phyloP scores from a whole-genome alignment of 2,329 filamentous ascomycete species.

The Arachnomyces sp. region DNA sequence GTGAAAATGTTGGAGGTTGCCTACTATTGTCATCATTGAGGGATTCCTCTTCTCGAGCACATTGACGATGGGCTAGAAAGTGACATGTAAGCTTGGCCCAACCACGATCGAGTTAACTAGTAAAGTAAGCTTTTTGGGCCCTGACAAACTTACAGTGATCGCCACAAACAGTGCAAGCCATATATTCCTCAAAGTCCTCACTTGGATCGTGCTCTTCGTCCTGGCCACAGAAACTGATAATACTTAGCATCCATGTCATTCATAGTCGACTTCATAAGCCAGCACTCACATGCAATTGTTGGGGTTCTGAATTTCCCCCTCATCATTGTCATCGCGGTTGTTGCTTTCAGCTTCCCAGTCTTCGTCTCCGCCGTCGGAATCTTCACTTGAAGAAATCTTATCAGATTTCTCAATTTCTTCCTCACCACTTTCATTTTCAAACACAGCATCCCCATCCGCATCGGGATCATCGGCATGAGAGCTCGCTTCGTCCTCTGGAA shows the following conservation, averaged over 20 bases:
- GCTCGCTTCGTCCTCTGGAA: slow-evolving; percentile 21
- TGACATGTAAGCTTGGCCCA: slow-evolving; percentile 37
- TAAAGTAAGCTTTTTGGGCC: slow-evolving; percentile 22
- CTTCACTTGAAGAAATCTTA: slow-evolving; percentile 41
- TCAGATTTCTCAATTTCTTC: slow-evolving; percentile 32
- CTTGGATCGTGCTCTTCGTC: slow-evolving; percentile 75
- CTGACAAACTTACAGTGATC: slow-evolving; percentile 62
- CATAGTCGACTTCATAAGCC: slow-evolving; percentile 11
- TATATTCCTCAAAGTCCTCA: slow-evolving; percentile 70
- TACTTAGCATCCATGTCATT: slow-evolving; percentile 21
- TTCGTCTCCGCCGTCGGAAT: slow-evolving; percentile 49
- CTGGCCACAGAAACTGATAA: slow-evolving; percentile 67
- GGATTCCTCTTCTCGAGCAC: slow-evolving; percentile 64
- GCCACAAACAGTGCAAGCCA: slow-evolving; percentile 68
- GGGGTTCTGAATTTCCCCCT: slow-evolving; percentile 40
- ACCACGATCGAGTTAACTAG: slow-evolving; percentile 19
- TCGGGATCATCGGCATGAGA: slow-evolving; percentile 34
- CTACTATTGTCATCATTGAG: slow-evolving; percentile 57
- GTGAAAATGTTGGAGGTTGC: slow-evolving; percentile 25
- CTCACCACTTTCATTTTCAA: slow-evolving; percentile 31
- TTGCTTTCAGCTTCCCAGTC: slow-evolving; percentile 44
- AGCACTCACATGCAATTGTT: slow-evolving; percentile 56
- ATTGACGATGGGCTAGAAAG: slow-evolving; percentile 76
- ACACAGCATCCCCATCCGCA: slow-evolving; percentile 35
- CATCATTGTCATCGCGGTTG: slow-evolving; percentile 36